A percentile compares a stretch with the other conserved stretches of the same genome.
phyloP scores from a whole-genome alignment of 140 eudicot species.

The Flaveria floridana region DNA sequence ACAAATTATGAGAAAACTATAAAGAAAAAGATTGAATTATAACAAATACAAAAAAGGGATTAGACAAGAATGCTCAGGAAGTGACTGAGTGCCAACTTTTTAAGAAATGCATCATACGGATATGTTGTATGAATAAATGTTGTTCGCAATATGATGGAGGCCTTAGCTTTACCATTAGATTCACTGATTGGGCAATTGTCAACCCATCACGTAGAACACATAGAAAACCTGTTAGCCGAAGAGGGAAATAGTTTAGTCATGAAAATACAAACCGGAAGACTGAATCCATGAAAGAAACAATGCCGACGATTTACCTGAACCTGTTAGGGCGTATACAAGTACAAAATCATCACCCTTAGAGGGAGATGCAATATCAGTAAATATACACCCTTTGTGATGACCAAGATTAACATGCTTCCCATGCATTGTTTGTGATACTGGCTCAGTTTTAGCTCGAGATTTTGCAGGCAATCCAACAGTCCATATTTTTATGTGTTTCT shows the following conservation, averaged over 20 bases:
- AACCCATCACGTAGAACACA: conserved; percentile 51
- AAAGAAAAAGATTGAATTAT: background rate
- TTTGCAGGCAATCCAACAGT: conserved; percentile 44
- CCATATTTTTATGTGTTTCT: conserved; percentile 64
- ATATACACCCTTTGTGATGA: conserved; percentile 52
- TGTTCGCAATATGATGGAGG: conserved; percentile 9
- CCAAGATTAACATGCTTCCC: conserved; percentile 55
- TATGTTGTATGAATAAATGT: conserved; percentile 6
- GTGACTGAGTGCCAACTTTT: background rate
- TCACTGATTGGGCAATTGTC: conserved; percentile 50
- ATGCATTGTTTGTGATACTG: conserved; percentile 44
- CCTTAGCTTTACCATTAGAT: conserved; percentile 48
- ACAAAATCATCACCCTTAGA: conserved; percentile 32
- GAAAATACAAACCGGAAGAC: conserved; percentile 15
- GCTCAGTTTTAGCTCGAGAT: conserved; percentile 45
- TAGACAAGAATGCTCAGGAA: conserved; percentile 11
- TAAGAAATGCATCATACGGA: background rate
- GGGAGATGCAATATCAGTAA: conserved; percentile 54
- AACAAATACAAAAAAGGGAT: background rate
- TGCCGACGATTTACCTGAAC: conserved; percentile 43
- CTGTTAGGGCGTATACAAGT: conserved; percentile 56
- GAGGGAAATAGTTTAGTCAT: conserved; percentile 12
- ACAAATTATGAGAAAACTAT: background rate
- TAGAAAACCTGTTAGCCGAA: conserved; percentile 48
- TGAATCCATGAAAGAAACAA: conserved; percentile 21